phyloP scores from a whole-genome alignment of 75 land plant genomes.

The Pinus tabuliformis region DNA sequence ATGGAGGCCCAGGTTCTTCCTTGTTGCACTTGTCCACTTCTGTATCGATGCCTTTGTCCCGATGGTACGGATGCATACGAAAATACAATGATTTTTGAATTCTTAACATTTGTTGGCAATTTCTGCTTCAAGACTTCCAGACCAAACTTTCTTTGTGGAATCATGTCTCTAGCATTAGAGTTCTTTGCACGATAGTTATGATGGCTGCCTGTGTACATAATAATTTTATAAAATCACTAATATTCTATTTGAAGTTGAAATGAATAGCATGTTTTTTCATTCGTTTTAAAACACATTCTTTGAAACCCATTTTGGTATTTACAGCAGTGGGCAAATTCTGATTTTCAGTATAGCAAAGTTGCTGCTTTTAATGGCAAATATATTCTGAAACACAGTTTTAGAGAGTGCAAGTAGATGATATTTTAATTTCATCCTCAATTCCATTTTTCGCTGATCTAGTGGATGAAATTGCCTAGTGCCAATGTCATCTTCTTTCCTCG shows the following conservation, averaged over 20 bases:
- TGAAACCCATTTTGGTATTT: background rate
- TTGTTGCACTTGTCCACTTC: too few relatives aligned
- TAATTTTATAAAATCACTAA: background rate
- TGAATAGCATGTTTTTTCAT: too few relatives aligned
- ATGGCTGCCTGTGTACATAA: background rate
- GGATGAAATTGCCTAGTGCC: background rate
- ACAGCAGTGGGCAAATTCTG: background rate
- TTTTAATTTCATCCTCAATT: background rate
- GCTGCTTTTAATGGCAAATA: background rate
- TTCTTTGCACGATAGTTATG: background rate
- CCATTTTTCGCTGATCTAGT: background rate
- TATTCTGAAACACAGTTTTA: slow-evolving; percentile 1
- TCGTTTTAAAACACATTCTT: background rate
- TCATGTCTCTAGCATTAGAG: background rate
- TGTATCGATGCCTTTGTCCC: too few relatives aligned
- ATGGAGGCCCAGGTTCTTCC: too few relatives aligned
- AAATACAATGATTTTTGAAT: too few relatives aligned
- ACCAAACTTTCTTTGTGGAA: background rate
- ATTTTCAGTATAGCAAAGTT: background rate
- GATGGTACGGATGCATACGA: too few relatives aligned
- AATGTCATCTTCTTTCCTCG: background rate
- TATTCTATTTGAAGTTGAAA: background rate
- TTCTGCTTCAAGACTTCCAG: too few relatives aligned
- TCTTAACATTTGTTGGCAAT: too few relatives aligned
- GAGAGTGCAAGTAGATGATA: background rate